Evolutionary conservation across 371 early-diverging fungal species (phyloP), one percentile per base, ranked within the genome.

Genomic region (Haplosporangium sp.): DNA sequence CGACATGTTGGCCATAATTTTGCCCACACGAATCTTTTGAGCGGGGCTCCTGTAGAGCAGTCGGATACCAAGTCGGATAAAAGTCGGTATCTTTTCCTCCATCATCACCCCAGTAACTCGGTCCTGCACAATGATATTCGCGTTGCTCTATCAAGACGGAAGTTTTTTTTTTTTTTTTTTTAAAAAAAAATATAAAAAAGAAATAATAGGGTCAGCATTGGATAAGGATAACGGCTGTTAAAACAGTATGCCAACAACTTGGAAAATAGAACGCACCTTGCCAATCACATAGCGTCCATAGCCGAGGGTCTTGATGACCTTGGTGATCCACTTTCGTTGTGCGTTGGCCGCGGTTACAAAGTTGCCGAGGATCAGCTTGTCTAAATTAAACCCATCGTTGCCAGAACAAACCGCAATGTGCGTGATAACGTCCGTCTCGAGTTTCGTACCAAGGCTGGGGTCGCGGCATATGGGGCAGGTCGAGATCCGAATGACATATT

Each of bases 11-110:
- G 86, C 80, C 43, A 95, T 73, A 23, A 91, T 82, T 21, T 80
- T 84, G 67, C 86, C 77, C 5, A 87, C 89, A 74, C 70, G 70
- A 12, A 82, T 73, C 69, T 67, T 84, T 81, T 83, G 83, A 67
- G 74, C 74, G 1, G 64, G 72, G 13, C 88, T 86, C 56, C 85
- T 87, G 80, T 95, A 95, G 6, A 96, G 64, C 6, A 95, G 67
- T 10, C 95, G 90, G 74, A 96, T 95, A 7, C 95, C 96, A 6
- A 96, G 76, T 1, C 95, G 90, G 29, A 95, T 88, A 69, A 93
- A 96, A 0, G 92, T 86, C 40, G 95, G 92, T 84, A 96, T 95
- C 52, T 91, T 89, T 57, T 96, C 96, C 67, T 96, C 95, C 13
- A 92, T 74, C 58, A 94, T 81, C 59, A 87, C 88, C 0, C 95